Evolutionary conservation across 2,329 filamentous ascomycete species (phyloP).

Genomic region (Ophiognomonia clavigignenti-juglandacearum): DNA sequence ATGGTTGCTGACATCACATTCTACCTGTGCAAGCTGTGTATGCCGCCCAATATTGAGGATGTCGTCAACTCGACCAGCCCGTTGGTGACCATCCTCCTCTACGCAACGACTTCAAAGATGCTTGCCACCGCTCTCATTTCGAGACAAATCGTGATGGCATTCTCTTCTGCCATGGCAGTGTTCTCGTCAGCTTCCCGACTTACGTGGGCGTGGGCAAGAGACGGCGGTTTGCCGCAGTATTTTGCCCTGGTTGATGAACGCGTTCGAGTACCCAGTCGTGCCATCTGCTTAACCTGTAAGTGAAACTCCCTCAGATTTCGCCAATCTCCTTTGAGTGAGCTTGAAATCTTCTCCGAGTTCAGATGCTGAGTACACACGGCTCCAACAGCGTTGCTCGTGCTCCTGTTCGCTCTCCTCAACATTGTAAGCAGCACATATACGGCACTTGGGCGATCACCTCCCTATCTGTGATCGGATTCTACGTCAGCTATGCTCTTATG

Average conservation of each 20-base stretch:
- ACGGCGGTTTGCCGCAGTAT: slow-evolving; percentile 29
- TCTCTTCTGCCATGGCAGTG: slow-evolving; percentile 34
- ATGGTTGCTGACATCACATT: background rate
- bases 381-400: slow-evolving; percentile 23
- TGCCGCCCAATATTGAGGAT: slow-evolving; percentile 31
- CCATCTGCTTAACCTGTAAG: slow-evolving; percentile 30
- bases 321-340: no score
- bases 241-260: slow-evolving; percentile 23
- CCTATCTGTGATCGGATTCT: slow-evolving; percentile 25
- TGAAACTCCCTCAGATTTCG: no score
- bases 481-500: slow-evolving; percentile 17
- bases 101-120: slow-evolving; percentile 32
- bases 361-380: no score
- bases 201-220: slow-evolving; percentile 44
- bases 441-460: slow-evolving; percentile 34
- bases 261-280: slow-evolving; percentile 30
- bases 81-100: slow-evolving; percentile 33
- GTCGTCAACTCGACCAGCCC: slow-evolving; percentile 30
- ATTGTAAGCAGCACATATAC: slow-evolving; percentile 29
- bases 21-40: slow-evolving; percentile 20
- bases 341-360: no score
- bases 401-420: slow-evolving; percentile 32
- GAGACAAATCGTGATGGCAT: slow-evolving; percentile 31
- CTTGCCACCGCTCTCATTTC: slow-evolving; percentile 36
- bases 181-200: slow-evolving; percentile 42